Conservation (phyloP, 352 stramenopile species). For the Blastocystis sp. region DNA sequence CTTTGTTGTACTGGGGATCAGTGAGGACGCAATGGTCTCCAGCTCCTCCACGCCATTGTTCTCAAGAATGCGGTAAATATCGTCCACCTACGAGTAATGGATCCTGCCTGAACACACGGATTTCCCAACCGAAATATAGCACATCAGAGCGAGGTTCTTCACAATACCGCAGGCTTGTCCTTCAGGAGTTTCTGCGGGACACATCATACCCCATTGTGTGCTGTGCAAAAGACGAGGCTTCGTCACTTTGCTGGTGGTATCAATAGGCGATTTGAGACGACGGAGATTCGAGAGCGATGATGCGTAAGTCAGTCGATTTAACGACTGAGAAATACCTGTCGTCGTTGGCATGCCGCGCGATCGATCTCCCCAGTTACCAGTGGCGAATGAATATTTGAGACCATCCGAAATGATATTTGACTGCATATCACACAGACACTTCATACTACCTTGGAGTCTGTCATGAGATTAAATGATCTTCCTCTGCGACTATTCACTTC, state of each 20-base stretch:
- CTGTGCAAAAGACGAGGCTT: conserved; percentile 98
- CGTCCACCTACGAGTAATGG: conserved; percentile 71
- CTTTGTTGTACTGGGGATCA: conserved; percentile 95
- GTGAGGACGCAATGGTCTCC: conserved; percentile 90
- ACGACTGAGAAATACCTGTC: conserved; percentile 95
- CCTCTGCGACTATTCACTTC: conserved; percentile 63
- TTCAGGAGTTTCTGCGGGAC: conserved; percentile 73
- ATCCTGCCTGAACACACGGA: background rate
- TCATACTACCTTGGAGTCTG: conserved; percentile 15
- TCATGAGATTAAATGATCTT: conserved; percentile 20
- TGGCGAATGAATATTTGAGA: conserved; percentile 95
- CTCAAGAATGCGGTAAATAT: conserved; percentile 94
- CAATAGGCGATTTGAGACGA: conserved; percentile 96
- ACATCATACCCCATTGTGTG: conserved; percentile 99
- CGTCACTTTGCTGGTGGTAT: conserved; percentile 93
- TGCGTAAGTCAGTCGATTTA: conserved; percentile 97
- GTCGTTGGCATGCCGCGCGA: conserved; percentile 79
- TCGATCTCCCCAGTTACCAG: conserved; percentile 95
- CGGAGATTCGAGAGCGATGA: conserved; percentile 95
- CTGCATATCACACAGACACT: background rate
- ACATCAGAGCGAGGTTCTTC: conserved; percentile 98
- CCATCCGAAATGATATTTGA: conserved; percentile 94
- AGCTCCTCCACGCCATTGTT: conserved; percentile 96
- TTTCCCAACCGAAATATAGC: conserved; percentile 89
- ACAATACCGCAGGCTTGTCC: conserved; percentile 76